Base-by-base conservation (phyloP, 805 yeast species). In the Saccharomyces cerevisiae region DNA sequence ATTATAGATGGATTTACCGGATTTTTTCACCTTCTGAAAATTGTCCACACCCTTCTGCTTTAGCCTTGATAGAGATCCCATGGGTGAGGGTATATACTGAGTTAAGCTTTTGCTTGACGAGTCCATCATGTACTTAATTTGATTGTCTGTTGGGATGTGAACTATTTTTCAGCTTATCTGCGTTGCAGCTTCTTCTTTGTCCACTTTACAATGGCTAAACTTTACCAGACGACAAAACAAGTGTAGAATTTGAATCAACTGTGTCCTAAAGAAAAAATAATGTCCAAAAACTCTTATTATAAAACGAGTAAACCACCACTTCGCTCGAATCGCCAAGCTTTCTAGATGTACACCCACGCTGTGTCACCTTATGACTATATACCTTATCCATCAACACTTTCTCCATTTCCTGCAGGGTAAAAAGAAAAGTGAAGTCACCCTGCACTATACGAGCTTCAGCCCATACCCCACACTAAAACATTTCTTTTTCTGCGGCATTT, bases 61-160 rank as follows among this genome's bases (percentile, higher is more conserved):
- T 32, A 59, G 41, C 46, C 50, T 56, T 14, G 57, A 54, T 13
- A 59, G 27, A 1, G 63, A 55, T n/a, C 53, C 61, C 51, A 55
- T 51, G 2, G 53, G 43, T n/a, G 47, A n/a, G 1, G 58, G 51
- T 36, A 52, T 17, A 9, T 36, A 36, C 24, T 36, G 43, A 17
- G 43, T 36, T 36, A 36, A 21, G 43, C 22, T 36, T 36, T 21
- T 36, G 43, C 43, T 36, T 8, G 43, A 36, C 17, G 43, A 17
- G 22, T 36, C 43, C 43, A 36, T 36, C 43, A 6, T 36, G 17
- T 36, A 36, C 22, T 36, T 17, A 13, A 36, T 17, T 4, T 9
- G 43, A 21, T 3, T 17, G 17, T 17, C 22, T 36, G 11, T 17
- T 36, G 43, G 24, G 8, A 36, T 21, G 3, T 36, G 11, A 36